phyloP scores from a whole-genome alignment of 2,329 filamentous ascomycete species.

The Incumbomyces delicatus region DNA sequence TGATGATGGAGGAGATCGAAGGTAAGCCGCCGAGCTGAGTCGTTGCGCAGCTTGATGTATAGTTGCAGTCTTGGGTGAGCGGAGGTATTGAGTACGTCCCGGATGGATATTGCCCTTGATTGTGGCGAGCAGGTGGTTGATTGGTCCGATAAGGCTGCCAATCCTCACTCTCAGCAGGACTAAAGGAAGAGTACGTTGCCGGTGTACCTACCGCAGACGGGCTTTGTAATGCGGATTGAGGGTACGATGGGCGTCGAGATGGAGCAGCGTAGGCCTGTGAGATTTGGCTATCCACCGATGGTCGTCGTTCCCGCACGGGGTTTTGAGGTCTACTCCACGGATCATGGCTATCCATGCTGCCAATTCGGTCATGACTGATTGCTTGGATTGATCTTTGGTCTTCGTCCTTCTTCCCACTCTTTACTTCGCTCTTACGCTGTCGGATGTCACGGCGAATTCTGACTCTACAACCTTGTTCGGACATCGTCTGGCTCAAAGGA shows the following conservation, averaged over 20 bases:
- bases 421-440: constrained; percentile 55
- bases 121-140: no score
- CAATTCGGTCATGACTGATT: constrained; percentile 11
- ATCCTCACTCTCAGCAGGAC: no score
- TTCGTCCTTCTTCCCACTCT: constrained; percentile 13
- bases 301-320: constrained; percentile 6
- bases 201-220: background rate
- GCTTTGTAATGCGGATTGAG: background rate
- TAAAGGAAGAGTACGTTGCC: background rate
- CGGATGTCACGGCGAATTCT: constrained; percentile 89
- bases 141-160: no score
- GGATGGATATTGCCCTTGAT: no score
- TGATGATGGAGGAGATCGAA: constrained; percentile 1
- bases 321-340: background rate
- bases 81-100: no score
- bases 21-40: background rate
- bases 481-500: constrained; percentile 74
- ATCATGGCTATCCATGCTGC: constrained; percentile 13
- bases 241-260: background rate
- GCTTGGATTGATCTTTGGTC: constrained; percentile 15
- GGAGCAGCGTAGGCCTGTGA: background rate
- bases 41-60: background rate
- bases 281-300: constrained; percentile 14
- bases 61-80: background rate
- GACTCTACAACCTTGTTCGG: constrained; percentile 93